Base-by-base conservation (phyloP, 352 stramenopile genomes). In the Phytophthora rubi region DNA sequence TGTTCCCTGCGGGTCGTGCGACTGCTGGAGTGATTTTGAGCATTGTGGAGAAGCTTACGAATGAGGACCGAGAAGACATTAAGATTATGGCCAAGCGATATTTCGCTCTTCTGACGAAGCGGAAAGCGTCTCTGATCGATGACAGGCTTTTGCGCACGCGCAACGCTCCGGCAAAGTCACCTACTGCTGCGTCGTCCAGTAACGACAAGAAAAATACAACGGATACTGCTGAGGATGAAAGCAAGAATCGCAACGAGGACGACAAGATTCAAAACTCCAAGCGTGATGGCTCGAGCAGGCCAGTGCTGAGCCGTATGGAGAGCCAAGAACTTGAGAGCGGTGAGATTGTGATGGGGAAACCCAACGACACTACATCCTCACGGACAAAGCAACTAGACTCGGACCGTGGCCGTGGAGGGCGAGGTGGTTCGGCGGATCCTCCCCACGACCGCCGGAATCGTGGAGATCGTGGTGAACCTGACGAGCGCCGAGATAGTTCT, bases 51-150 rank as follows among this genome's bases (percentile, higher is more conserved):
- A 71, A 56, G 15, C 70, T 97, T 2, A 95, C 81, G 23, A 76
- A 88, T n/a, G 88, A 97, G 64, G 85, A 95, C 6, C 83, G 85
- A 9, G 88, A 96, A 67, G 90, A 97, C 63, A 88, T 97, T 44
- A 95, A 97, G 77, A 94, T 95, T 52, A 97, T 97, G 90, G 88
- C 90, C 15, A 91, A 90, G 58, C 85, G 90, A 6, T 97, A 97
- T 71, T 92, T 82, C 60, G 86, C 87, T 35, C 65, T 97, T 18
- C 67, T 97, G 18, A 93, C 85, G 21, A 94, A 95, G 68, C 77
- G 86, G 37, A 92, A 93, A 59, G 49, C 63, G 2, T 82, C 87
- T 2, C 80, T 95, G 1, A 71, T 85, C 0, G 88, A 95, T 13
- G 85, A 94, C 37, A 88, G 82, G 53, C 62, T 86, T 23, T 60